Evolutionary conservation across 306 rosid genomes (phyloP).

Genomic region (Vigna radiata): DNA sequence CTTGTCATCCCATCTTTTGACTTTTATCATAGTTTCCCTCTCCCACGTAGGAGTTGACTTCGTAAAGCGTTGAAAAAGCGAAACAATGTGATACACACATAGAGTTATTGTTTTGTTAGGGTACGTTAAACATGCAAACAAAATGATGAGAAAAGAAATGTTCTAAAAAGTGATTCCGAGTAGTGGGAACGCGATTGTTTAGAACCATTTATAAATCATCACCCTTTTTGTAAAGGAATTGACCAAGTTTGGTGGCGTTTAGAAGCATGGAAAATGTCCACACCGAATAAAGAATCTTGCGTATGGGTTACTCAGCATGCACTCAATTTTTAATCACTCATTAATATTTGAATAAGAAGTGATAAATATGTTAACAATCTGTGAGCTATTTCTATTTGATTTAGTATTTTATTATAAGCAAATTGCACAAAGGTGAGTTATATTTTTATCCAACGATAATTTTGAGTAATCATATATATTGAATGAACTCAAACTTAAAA

Average conservation of each 20-base stretch:
- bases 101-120: neutral
- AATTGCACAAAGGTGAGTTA: too few relatives aligned
- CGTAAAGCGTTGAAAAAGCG: neutral
- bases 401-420: too few relatives aligned
- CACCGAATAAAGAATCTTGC: neutral
- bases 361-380: too few relatives aligned
- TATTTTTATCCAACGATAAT: too few relatives aligned
- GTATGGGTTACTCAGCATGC: neutral
- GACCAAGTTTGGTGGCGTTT: conserved; percentile 27
- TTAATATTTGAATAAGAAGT: conserved; percentile 8
- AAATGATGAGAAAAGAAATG: neutral
- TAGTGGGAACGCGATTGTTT: conserved; percentile 25
- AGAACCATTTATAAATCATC: neutral
- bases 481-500: too few relatives aligned
- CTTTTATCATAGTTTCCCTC: neutral
- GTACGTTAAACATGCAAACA: neutral
- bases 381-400: too few relatives aligned
- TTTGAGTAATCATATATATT: too few relatives aligned
- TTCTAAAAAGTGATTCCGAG: neutral
- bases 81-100: neutral
- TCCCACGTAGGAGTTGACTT: neutral
- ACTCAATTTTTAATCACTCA: neutral
- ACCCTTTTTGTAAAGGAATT: conserved; percentile 1
- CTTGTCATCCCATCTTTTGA: conserved; percentile 2
- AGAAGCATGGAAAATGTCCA: conserved; percentile 14